phyloP scores from a whole-genome alignment of 169 alveolate genomes.

The Plasmodium malariae region DNA sequence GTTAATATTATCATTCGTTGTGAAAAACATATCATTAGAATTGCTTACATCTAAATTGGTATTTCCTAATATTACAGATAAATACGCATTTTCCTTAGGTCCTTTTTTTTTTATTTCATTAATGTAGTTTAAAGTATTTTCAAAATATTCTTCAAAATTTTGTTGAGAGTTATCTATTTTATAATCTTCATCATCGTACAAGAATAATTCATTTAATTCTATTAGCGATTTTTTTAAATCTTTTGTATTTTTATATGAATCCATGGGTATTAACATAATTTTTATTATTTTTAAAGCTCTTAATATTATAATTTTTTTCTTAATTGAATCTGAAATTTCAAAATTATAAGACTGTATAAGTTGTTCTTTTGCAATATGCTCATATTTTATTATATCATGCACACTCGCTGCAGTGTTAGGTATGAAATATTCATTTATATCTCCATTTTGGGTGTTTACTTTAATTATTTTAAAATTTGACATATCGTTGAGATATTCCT shows the following conservation, averaged over 20 bases:
- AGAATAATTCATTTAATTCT: conserved; percentile 5
- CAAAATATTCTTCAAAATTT: not conserved
- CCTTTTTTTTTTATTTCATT: conserved; percentile 1
- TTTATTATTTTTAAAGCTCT: conserved; percentile 13
- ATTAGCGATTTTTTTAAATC: conserved; percentile 7
- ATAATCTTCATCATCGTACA: not conserved
- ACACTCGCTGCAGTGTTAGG: not conserved
- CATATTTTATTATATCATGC: conserved; percentile 47
- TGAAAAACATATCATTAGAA: conserved; percentile 18
- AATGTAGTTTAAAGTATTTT: not conserved
- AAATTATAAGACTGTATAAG: conserved; percentile 6
- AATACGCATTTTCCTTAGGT: not conserved
- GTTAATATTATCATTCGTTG: not conserved
- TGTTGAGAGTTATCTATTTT: not conserved
- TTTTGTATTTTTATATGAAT: conserved; percentile 1
- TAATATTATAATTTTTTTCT: conserved; percentile 14
- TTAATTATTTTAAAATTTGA: conserved; percentile 29
- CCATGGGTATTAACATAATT: conserved; percentile 8
- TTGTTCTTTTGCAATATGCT: conserved; percentile 24
- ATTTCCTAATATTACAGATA: not conserved
- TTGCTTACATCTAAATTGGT: not conserved
- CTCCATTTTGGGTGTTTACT: not conserved
- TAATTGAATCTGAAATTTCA: conserved; percentile 15
- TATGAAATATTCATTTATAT: not conserved
- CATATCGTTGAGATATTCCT: conserved; percentile 8